Conservation (phyloP, 2,329 filamentous ascomycete genomes). For the Cladosporium austrohemisphaericum region DNA sequence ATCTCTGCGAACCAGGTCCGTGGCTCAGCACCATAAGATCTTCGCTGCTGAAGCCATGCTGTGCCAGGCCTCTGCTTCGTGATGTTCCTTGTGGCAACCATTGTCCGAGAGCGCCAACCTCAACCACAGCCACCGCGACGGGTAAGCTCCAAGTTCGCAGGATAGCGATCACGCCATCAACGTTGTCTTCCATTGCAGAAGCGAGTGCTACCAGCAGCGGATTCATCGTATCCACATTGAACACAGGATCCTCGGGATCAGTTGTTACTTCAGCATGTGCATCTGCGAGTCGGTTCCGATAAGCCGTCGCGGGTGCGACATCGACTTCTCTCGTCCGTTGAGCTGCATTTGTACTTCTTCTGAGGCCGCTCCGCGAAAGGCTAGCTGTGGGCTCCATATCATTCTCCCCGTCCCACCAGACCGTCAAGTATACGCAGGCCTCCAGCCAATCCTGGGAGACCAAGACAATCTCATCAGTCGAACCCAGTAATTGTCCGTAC, state of each 20-base stretch:
- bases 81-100: constrained; percentile 67
- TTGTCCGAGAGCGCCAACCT: constrained; percentile 75
- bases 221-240: constrained; percentile 72
- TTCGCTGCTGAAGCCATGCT: constrained; percentile 68
- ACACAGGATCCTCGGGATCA: constrained; percentile 59
- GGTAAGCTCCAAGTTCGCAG: constrained; percentile 77
- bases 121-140: constrained; percentile 71
- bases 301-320: constrained; percentile 59
- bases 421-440: constrained; percentile 74
- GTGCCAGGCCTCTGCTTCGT: constrained; percentile 52
- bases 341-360: constrained; percentile 26
- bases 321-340: constrained; percentile 46
- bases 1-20: constrained; percentile 47
- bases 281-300: constrained; percentile 68
- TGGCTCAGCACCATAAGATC: constrained; percentile 80
- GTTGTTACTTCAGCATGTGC: constrained; percentile 65
- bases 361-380: constrained; percentile 42
- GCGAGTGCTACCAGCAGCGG: constrained; percentile 77
- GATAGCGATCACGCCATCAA: constrained; percentile 70
- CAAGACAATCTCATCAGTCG: constrained; percentile 69
- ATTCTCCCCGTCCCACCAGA: constrained; percentile 88
- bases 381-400: constrained; percentile 45
- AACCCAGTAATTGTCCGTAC: constrained; percentile 77
- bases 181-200: constrained; percentile 76
- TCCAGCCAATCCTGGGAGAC: constrained; percentile 89